phyloP scores from a whole-genome alignment of 2,329 filamentous ascomycete genomes.

The Scorias spongiosa region DNA sequence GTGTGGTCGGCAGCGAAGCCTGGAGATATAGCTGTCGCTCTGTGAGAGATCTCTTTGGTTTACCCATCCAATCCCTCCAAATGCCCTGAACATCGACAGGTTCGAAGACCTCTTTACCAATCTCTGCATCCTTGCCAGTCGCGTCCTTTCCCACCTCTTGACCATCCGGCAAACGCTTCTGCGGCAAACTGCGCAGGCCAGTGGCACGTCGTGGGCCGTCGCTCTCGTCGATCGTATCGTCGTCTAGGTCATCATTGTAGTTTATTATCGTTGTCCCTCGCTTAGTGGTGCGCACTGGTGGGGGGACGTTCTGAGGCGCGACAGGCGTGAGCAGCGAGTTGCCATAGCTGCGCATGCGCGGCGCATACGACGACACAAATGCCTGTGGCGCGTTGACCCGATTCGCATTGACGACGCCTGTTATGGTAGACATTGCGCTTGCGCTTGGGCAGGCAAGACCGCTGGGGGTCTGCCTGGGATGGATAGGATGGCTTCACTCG shows the following conservation, averaged over 20 bases:
- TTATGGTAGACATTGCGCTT: background rate
- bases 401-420: slow-evolving; percentile 12
- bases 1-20: slow-evolving; percentile 66
- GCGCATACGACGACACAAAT: slow-evolving; percentile 82
- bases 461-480: background rate
- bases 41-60: slow-evolving; percentile 38
- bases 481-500: background rate
- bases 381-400: slow-evolving; percentile 55
- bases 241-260: slow-evolving; percentile 91
- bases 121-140: slow-evolving; percentile 41
- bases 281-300: slow-evolving; percentile 77
- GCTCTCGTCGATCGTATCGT: slow-evolving; percentile 63
- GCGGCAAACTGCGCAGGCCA: slow-evolving; percentile 66
- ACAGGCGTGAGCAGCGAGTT: slow-evolving; percentile 84
- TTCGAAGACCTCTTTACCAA: slow-evolving; percentile 64
- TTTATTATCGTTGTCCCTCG: slow-evolving; percentile 93
- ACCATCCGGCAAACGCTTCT: slow-evolving; percentile 50
- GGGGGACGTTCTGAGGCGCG: slow-evolving; percentile 52
- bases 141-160: slow-evolving; percentile 18
- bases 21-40: slow-evolving; percentile 48
- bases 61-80: slow-evolving; percentile 91
- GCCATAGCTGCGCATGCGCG: slow-evolving; percentile 74
- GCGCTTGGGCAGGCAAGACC: background rate
- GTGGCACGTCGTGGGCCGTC: slow-evolving; percentile 56
- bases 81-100: slow-evolving; percentile 80